phyloP scores from a whole-genome alignment of 257 asterid genomes.

The Apocynum venetum region DNA sequence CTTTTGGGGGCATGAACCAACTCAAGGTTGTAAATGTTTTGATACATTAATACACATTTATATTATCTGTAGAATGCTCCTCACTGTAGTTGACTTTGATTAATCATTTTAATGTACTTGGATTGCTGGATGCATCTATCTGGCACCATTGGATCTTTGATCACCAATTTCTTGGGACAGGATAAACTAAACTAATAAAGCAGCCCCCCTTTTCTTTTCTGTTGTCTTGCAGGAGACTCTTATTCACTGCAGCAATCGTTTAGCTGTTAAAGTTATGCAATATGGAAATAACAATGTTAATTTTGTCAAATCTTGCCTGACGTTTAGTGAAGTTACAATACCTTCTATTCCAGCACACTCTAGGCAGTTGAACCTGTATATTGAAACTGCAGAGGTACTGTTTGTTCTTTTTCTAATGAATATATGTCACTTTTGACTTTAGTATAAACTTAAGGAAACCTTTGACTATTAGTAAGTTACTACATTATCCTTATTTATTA shows the following conservation, averaged over 20 bases:
- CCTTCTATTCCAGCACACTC: conserved; percentile 52
- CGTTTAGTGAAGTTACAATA: conserved; percentile 80
- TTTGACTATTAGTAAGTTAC: background rate
- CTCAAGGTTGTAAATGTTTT: conserved; percentile 55
- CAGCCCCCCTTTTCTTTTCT: background rate
- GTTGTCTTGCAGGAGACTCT: conserved; percentile 59
- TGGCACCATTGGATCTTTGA: background rate
- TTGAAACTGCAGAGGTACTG: conserved; percentile 86
- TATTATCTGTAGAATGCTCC: background rate
- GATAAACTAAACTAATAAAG: background rate
- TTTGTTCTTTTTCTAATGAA: conserved; percentile 15
- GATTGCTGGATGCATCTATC: background rate
- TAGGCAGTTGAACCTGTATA: conserved; percentile 71
- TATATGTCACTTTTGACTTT: conserved; percentile 1
- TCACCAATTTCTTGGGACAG: background rate
- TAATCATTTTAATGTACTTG: background rate
- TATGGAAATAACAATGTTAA: conserved; percentile 36
- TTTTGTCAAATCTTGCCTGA: conserved; percentile 74
- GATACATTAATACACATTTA: background rate
- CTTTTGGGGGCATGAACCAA: conserved; percentile 60
- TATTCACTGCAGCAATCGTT: conserved; percentile 69
- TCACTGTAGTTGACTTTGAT: background rate
- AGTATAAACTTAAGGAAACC: background rate
- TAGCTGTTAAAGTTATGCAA: conserved; percentile 64
- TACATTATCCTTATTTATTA: no score